Percentiles rank a stretch among this genome's conserved stretches.
These are phyloP conservation scores for Fragosphaeria purpurea DNA, from an alignment of 2,329 filamentous ascomycete species.

Conservation along the genomic window DNA sequence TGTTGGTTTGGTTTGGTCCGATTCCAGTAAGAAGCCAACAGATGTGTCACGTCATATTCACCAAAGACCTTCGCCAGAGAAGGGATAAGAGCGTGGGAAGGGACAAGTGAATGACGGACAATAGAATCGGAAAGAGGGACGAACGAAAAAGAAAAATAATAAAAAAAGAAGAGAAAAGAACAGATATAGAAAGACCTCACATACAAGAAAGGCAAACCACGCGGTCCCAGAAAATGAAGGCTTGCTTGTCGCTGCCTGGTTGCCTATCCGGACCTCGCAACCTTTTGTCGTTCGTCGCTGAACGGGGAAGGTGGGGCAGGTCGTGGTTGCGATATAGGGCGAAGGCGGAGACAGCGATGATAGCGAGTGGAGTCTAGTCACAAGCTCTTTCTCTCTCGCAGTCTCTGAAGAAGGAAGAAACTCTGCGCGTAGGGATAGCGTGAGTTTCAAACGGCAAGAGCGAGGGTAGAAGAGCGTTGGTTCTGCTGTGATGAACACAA, in stretches of 20 bases:
- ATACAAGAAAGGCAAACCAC: neutral
- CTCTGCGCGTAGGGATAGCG: no score
- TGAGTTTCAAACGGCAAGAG: neutral
- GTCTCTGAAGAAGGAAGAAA: no score
- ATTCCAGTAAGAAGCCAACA: neutral
- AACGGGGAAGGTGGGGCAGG: constrained; percentile 4
- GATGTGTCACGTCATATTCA: constrained; percentile 11
- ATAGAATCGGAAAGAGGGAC: neutral
- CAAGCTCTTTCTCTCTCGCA: no score
- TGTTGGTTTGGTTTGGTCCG: constrained; percentile 7
- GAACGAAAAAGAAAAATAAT: neutral
- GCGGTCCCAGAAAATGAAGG: neutral
- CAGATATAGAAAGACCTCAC: neutral
- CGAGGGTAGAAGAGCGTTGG: neutral
- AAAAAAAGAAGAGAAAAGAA: neutral
- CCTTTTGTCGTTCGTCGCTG: neutral
- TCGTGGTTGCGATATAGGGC: constrained; percentile 1
- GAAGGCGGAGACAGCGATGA: neutral
- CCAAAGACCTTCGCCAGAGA: neutral
- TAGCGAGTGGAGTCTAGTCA: neutral
- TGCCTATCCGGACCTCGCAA: neutral
- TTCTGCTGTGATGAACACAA: neutral
- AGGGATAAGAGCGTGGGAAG: neutral
- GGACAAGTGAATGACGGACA: neutral
- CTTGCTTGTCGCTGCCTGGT: constrained; percentile 2